phyloP scores from a whole-genome alignment of 768 basidiomycete genomes.

The Lactarius psammicola region DNA sequence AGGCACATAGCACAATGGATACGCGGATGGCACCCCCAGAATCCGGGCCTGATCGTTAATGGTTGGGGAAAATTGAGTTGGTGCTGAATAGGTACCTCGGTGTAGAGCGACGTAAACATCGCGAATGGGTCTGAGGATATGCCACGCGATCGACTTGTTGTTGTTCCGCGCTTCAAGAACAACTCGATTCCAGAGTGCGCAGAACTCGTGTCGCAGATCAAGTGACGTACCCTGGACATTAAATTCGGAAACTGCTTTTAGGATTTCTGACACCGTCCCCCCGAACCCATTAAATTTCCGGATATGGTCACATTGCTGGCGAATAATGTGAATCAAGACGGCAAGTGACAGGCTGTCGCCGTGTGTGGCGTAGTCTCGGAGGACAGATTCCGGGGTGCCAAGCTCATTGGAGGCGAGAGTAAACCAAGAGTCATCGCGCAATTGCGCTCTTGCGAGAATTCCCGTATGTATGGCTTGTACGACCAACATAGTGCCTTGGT shows the following conservation, averaged over 20 bases:
- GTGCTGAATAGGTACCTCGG: background rate
- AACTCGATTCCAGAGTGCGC: background rate
- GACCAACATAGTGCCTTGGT: background rate
- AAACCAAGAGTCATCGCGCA: background rate
- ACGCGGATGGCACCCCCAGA: background rate
- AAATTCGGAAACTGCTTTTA: background rate
- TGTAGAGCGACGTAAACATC: background rate
- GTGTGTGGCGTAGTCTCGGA: background rate
- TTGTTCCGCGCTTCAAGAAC: background rate
- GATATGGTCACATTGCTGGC: background rate
- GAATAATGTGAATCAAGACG: background rate
- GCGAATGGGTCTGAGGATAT: background rate
- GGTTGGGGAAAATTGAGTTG: background rate
- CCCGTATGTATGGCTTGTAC: background rate
- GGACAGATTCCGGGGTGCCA: background rate
- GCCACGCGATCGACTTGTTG: background rate
- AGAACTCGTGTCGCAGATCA: background rate
- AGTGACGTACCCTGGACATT: background rate
- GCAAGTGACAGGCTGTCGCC: background rate
- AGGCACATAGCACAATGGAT: background rate
- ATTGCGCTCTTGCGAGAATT: background rate
- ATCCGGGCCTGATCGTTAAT: background rate
- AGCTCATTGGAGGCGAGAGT: background rate
- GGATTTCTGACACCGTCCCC: background rate
- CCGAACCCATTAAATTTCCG: no score